Base-by-base conservation (phyloP, 116 monocot species). In the Posidonia oceanica region DNA sequence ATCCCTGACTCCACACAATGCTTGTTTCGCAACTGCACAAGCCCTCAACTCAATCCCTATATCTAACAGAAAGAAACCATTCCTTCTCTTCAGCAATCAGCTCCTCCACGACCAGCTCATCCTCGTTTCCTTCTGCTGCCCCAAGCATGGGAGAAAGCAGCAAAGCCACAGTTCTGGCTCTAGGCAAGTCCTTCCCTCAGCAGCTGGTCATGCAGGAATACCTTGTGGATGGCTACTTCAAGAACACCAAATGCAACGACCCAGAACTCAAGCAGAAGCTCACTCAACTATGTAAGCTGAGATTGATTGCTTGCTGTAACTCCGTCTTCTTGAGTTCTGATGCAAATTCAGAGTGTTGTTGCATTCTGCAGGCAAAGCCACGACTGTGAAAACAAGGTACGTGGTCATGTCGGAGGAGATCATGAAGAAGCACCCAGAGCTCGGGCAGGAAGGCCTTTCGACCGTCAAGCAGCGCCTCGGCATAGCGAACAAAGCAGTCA, bases 381-480 rank as follows among this genome's bases (percentile, higher is more conserved):
- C 90, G 3, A 86, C 86, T 2, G 86, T 86, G 66, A 90, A 81
- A 54, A 90, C 90, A n/a, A 81, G 90, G 40, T 90, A 86, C 44
- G 79, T 82, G 11, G 90, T 86, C 14, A 86, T 90, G 86, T 75
- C 73, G 12, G 77, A 83, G 8, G 90, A 90, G 75, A 82, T 90
- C 44, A 64, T 90, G 16, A 53, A 63, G 62, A 55, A 69, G 67
- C 74, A 84, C 82, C 90, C 90, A n/a, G 81, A 83, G 62, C 77
- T 90, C 1, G 77, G 81, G 0, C 37, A 22, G 13, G 90, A 86
- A 16, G 86, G 86, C 36, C 52, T 21, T 14, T 75, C 83, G 7
- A 90, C 90, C 5, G 52, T 90, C 68, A 54, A 62, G 59, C 86
- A 81, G 61, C 79, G 84, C 29, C 74, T 86, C 15, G 86, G 77